phyloP scores from a whole-genome alignment of 495 filamentous ascomycete species.

The Neurospora sp. region DNA sequence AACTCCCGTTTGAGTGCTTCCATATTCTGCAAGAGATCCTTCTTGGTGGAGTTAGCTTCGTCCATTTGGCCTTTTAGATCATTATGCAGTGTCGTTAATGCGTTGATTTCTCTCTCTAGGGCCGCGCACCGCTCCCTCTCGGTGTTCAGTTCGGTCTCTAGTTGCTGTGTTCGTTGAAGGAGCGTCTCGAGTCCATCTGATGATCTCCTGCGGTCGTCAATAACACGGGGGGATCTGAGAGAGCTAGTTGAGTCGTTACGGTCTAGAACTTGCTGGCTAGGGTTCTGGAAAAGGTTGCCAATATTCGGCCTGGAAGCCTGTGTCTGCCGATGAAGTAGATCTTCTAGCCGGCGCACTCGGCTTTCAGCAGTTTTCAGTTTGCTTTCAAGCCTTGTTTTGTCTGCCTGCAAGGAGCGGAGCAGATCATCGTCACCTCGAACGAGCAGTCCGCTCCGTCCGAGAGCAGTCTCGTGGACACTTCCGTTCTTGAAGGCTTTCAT shows the following conservation, averaged over 20 bases:
- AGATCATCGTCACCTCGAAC: conserved; percentile 76
- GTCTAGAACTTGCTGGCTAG: conserved; percentile 27
- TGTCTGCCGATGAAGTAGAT: conserved; percentile 79
- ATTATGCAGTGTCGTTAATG: conserved; percentile 47
- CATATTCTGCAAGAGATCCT: conserved; percentile 89
- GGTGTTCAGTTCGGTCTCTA: conserved; percentile 67
- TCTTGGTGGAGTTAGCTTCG: conserved; percentile 82
- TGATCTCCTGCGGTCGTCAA: conserved; percentile 30
- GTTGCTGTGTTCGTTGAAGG: conserved; percentile 53
- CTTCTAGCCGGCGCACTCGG: conserved; percentile 83
- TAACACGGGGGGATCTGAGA: conserved; percentile 23
- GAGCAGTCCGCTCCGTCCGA: conserved; percentile 71
- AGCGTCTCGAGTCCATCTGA: conserved; percentile 27
- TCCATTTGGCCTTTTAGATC: conserved; percentile 62
- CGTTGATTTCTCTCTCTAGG: conserved; percentile 52
- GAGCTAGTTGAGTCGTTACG: conserved; percentile 34
- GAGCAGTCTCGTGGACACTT: conserved; percentile 75
- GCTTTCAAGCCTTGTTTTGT: conserved; percentile 71
- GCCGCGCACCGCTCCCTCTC: conserved; percentile 42
- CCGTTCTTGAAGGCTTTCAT: conserved; percentile 93
- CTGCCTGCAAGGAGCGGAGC: conserved; percentile 54
- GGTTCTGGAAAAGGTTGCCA: conserved; percentile 51
- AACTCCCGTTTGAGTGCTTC: conserved; percentile 87
- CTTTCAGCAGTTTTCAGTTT: conserved; percentile 82
- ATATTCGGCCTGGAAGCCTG: conserved; percentile 60